Base-by-base conservation (phyloP, 257 asterid species). In the Nicotiana tomentosiformis region DNA sequence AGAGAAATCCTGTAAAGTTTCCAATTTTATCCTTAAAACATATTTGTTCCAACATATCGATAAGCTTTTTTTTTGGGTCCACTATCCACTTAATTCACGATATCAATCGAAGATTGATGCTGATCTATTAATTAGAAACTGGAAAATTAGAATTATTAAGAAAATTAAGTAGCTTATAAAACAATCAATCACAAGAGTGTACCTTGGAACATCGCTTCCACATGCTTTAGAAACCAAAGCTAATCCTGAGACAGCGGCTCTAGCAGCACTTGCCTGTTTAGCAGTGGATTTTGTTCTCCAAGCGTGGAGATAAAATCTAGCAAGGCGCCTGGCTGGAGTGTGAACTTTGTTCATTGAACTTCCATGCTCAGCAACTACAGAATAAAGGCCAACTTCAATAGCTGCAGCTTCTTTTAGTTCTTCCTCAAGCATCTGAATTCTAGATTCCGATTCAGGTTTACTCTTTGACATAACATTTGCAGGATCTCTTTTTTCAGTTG, bases 131-230 rank as follows among this genome's bases (percentile, higher is more conserved):
- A 39, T 70, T 70, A 70, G 57, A 70, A 70, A 56, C 32, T 37
- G 57, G 56, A 16, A 5, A 69, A 37, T 37, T 69, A 9, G 5
- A 37, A 69, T 11, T 69, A 70, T 11, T 11, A 70, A 39, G 20
- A 70, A 70, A 0, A 57, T 70, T 43, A 23, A 43, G 78, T 43
- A 70, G 78, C 35, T 70, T 11, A 70, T 72, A 43, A 43, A 3
- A 43, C 33, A 35, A 78, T 33, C 53, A 35, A 60, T 16, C 67
- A 74, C n/a, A 82, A 37, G 72, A 61, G 16, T 49, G 76, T 87
- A 96, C 98, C 99, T 92, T 20, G 98, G 89, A 66, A 94, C 97
- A 81, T 96, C 99, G 37, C 93, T 91, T 80, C 99, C 98, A 77
- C 99, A 96, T 37, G 98, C 93, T 89, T 90, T 96, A 66, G 98